These are phyloP conservation scores for Trametes polyzona DNA, from an alignment of 1,284 basidiomycete genomes.

Conservation along the genomic window DNA sequence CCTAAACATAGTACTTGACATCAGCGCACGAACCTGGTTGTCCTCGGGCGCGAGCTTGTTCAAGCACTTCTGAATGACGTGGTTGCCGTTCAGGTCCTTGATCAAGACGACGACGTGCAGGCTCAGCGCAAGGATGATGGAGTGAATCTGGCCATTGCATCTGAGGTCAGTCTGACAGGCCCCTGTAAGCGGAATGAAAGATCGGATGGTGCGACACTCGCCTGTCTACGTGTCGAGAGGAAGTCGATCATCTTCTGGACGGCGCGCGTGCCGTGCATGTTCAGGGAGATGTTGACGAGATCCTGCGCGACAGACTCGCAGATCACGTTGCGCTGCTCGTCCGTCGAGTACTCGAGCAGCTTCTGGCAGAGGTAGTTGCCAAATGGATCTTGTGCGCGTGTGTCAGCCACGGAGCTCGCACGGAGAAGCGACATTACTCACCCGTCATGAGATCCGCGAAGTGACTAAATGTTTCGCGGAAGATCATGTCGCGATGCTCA, in stretches of 20 bases:
- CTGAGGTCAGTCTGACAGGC: constrained; percentile 71
- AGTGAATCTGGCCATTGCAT: constrained; percentile 92
- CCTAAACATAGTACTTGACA: background rate
- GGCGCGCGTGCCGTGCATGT: constrained; percentile 99
- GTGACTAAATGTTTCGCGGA: constrained; percentile 96
- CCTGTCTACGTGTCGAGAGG: constrained; percentile 93
- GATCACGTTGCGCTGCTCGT: constrained; percentile 96
- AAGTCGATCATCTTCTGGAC: constrained; percentile 99
- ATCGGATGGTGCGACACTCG: constrained; percentile 47
- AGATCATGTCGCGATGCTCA: constrained; percentile 98
- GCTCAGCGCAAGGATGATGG: constrained; percentile 95
- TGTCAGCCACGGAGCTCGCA: background rate
- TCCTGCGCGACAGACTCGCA: constrained; percentile 98
- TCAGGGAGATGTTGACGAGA: constrained; percentile 96
- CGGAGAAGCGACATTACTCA: constrained; percentile 37
- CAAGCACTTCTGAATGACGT: constrained; percentile 99
- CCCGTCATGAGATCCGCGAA: constrained; percentile 99
- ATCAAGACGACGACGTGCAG: constrained; percentile 98
- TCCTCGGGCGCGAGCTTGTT: constrained; percentile 98
- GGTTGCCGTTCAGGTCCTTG: constrained; percentile 99
- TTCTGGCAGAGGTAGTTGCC: constrained; percentile 99
- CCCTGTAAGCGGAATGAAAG: constrained; percentile 42
- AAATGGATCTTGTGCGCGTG: constrained; percentile 84
- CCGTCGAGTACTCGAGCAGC: constrained; percentile 95
- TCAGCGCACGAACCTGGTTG: constrained; percentile 73